phyloP scores from a whole-genome alignment of 257 asterid genomes.

The Salvia hispanica region DNA sequence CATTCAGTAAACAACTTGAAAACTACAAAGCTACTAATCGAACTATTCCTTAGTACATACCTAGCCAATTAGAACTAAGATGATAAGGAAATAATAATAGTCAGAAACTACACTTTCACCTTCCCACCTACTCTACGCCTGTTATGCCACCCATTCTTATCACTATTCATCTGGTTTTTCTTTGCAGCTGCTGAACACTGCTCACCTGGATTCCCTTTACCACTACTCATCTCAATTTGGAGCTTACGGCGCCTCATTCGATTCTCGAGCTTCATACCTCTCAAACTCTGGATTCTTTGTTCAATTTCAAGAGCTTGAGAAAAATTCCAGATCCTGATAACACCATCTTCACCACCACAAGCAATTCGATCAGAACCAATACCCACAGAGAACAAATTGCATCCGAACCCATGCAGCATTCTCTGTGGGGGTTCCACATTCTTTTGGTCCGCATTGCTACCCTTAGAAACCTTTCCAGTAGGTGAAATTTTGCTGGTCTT shows the following conservation, averaged over 20 bases:
- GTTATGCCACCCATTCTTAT: constrained; percentile 68
- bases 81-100: constrained; percentile 16
- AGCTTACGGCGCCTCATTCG: constrained; percentile 79
- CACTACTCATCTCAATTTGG: constrained; percentile 43
- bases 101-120: constrained; percentile 52
- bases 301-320: constrained; percentile 86
- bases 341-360: constrained; percentile 93
- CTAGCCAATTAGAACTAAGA: constrained; percentile 24
- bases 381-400: constrained; percentile 72
- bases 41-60: not conserved
- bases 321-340: constrained; percentile 89
- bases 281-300: constrained; percentile 50
- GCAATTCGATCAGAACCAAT: constrained; percentile 79
- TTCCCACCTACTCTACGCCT: constrained; percentile 77
- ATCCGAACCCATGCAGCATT: constrained; percentile 83
- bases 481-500: constrained; percentile 44
- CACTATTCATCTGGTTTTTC: constrained; percentile 66
- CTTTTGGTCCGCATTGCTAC: constrained; percentile 38
- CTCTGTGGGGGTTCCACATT: constrained; percentile 82
- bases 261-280: constrained; percentile 73
- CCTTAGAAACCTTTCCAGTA: constrained; percentile 32
- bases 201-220: constrained; percentile 54
- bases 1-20: constrained; percentile 9
- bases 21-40: constrained; percentile 27
- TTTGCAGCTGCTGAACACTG: constrained; percentile 81